Percentiles rank a stretch among this genome's conserved stretches.
Evolutionary conservation across 257 asterid genomes (phyloP).

Genomic region (Gentiana dahurica): DNA sequence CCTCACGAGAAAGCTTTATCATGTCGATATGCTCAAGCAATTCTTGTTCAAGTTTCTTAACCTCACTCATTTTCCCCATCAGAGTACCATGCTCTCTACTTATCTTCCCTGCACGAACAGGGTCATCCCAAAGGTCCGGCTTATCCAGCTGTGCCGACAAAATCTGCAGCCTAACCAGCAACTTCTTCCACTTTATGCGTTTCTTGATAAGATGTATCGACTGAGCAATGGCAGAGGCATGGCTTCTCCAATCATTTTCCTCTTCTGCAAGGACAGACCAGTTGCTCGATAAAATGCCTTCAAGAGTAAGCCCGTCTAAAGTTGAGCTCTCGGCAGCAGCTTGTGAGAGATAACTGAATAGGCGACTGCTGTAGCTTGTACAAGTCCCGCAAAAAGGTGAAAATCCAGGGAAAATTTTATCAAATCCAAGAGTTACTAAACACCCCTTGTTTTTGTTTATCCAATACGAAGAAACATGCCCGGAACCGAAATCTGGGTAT

Average conservation of each 20-base stretch:
- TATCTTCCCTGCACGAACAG: slow-evolving; percentile 73
- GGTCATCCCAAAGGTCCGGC: slow-evolving; percentile 89
- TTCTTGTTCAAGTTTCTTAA: slow-evolving; percentile 61
- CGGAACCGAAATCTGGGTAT: slow-evolving; percentile 16
- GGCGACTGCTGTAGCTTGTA: slow-evolving; percentile 16
- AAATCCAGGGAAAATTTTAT: slow-evolving; percentile 21
- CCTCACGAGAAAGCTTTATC: slow-evolving; percentile 93
- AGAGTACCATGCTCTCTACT: slow-evolving; percentile 88
- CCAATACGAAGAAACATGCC: slow-evolving; percentile 2
- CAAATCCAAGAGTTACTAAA: slow-evolving; percentile 13
- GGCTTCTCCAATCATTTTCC: slow-evolving; percentile 86
- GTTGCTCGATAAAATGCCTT: slow-evolving; percentile 55
- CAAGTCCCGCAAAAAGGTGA: background rate
- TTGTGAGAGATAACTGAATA: slow-evolving; percentile 40
- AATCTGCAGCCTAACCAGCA: slow-evolving; percentile 39
- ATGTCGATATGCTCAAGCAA: slow-evolving; percentile 85
- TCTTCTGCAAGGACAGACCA: slow-evolving; percentile 64
- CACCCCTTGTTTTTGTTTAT: slow-evolving; percentile 13
- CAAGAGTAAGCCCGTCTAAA: slow-evolving; percentile 80
- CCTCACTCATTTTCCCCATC: slow-evolving; percentile 66
- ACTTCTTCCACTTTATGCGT: slow-evolving; percentile 72
- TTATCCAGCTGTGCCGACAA: slow-evolving; percentile 55
- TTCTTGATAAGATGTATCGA: slow-evolving; percentile 81
- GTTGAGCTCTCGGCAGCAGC: slow-evolving; percentile 54
- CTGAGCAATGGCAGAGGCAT: slow-evolving; percentile 84